These are phyloP conservation scores for Trichoderma koningii DNA, from an alignment of 2,329 filamentous ascomycete genomes.

Conservation along the genomic window DNA sequence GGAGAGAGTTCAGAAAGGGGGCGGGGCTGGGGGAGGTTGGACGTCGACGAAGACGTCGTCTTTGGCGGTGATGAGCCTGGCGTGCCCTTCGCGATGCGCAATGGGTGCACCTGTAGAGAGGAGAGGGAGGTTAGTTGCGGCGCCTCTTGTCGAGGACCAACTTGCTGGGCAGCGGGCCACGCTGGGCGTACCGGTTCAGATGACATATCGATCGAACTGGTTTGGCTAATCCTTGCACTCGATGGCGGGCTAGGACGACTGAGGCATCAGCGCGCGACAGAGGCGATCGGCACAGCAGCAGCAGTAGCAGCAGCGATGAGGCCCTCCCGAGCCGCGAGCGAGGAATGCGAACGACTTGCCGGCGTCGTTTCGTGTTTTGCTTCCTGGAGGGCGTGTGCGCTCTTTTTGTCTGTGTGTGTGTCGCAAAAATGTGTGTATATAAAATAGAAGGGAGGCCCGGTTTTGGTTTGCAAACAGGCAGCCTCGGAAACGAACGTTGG, in stretches of 20 bases:
- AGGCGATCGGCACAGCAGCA: constrained; percentile 28
- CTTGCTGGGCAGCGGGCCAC: constrained; percentile 1
- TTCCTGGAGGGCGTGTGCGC: not conserved
- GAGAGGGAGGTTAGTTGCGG: constrained; percentile 7
- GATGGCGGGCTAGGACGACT: constrained; percentile 30
- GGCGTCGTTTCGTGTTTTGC: constrained; percentile 8
- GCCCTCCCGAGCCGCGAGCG: constrained; percentile 23
- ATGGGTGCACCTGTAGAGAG: constrained; percentile 64
- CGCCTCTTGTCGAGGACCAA: constrained; percentile 3
- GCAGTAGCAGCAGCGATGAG: constrained; percentile 28
- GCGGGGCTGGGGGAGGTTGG: constrained; percentile 62
- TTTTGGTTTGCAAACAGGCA: not conserved
- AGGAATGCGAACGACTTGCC: constrained; percentile 39
- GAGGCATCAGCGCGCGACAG: constrained; percentile 40
- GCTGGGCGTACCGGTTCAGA: constrained; percentile 43
- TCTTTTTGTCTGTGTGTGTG: not conserved
- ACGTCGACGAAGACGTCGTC: constrained; percentile 63
- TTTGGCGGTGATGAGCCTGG: constrained; percentile 63
- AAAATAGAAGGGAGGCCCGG: constrained; percentile 14
- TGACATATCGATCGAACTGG: constrained; percentile 40
- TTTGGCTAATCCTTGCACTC: constrained; percentile 24
- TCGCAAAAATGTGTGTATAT: constrained; percentile 22
- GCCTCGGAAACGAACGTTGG: constrained; percentile 24
- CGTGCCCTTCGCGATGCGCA: constrained; percentile 75
- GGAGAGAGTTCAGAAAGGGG: constrained; percentile 88